phyloP scores from a whole-genome alignment of 1,284 basidiomycete genomes.

The Ustilago curta region DNA sequence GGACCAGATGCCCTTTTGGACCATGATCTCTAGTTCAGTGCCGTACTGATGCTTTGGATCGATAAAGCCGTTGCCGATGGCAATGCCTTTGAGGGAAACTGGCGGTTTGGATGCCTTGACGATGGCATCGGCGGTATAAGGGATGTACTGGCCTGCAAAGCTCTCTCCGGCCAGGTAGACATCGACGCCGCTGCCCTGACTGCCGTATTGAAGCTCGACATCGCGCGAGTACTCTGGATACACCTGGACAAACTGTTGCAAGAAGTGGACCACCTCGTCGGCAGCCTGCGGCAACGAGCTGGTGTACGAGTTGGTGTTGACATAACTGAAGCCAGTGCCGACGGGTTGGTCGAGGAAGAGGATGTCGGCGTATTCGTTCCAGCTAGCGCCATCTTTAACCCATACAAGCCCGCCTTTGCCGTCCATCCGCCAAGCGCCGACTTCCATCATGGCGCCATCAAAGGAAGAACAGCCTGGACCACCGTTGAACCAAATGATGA shows the following conservation, averaged over 20 bases:
- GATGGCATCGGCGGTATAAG: constrained; percentile 79
- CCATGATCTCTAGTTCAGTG: constrained; percentile 87
- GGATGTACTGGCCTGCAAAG: constrained; percentile 61
- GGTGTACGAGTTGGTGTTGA: constrained; percentile 85
- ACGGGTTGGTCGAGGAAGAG: constrained; percentile 97
- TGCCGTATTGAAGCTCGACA: constrained; percentile 45
- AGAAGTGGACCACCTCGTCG: constrained; percentile 83
- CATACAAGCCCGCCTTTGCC: constrained; percentile 82
- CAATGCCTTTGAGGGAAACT: constrained; percentile 78
- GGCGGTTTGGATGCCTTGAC: constrained; percentile 77
- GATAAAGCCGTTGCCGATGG: constrained; percentile 98
- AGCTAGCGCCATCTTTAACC: constrained; percentile 80
- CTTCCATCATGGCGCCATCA: constrained; percentile 97
- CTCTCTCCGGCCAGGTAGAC: constrained; percentile 24
- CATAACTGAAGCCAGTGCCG: constrained; percentile 92
- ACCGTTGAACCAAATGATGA: constrained; percentile 97
- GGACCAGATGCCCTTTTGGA: constrained; percentile 82
- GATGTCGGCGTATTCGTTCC: constrained; percentile 99
- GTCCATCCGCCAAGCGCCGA: constrained; percentile 85
- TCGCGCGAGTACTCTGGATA: constrained; percentile 83
- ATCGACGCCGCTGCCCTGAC: constrained; percentile 79
- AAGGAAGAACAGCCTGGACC: constrained; percentile 97
- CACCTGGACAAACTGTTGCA: constrained; percentile 85
- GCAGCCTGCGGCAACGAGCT: constrained; percentile 78
- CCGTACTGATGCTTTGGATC: constrained; percentile 90